These are phyloP conservation scores for Pyrenophora graminea DNA, from an alignment of 2,329 filamentous ascomycete species.

Conservation along the genomic window DNA sequence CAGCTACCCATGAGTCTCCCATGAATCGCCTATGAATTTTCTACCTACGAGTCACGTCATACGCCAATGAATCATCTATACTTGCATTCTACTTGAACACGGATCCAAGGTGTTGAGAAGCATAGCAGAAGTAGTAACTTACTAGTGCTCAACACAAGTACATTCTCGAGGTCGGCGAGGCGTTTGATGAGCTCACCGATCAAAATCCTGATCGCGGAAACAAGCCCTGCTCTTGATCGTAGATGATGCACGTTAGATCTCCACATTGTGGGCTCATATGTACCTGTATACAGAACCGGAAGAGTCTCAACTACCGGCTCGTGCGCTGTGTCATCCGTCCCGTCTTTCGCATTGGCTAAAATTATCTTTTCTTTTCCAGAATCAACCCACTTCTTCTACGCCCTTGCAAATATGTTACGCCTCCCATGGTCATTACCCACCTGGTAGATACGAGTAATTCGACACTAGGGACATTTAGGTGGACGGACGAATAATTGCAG, in stretches of 20 bases:
- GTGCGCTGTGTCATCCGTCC: not conserved
- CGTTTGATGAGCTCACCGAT: not conserved
- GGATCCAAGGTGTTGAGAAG: not conserved
- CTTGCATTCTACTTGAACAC: not conserved
- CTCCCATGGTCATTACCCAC: slow-evolving; percentile 4
- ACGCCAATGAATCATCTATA: not conserved
- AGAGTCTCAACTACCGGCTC: slow-evolving; percentile 4
- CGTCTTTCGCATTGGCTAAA: not conserved
- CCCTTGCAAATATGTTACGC: slow-evolving; percentile 9
- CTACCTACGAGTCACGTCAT: not conserved
- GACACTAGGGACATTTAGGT: not conserved
- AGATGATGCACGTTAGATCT: slow-evolving; percentile 2
- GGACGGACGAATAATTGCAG: too few species aligned
- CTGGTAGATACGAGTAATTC: not conserved
- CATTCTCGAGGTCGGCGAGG: not conserved
- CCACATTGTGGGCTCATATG: slow-evolving; percentile 7
- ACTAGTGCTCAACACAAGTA: not conserved
- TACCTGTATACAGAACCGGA: slow-evolving; percentile 5
- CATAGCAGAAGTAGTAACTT: not conserved
- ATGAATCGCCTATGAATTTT: not conserved
- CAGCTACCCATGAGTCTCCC: too few species aligned
- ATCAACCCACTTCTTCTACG: slow-evolving; percentile 1
- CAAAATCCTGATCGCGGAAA: not conserved
- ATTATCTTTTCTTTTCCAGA: slow-evolving; percentile 4
- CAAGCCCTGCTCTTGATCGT: not conserved